A percentile compares a stretch with the other conserved stretches of the same genome.
Evolutionary conservation across 768 basidiomycete species (phyloP).

Genomic region (Gautieria morchelliformis): DNA sequence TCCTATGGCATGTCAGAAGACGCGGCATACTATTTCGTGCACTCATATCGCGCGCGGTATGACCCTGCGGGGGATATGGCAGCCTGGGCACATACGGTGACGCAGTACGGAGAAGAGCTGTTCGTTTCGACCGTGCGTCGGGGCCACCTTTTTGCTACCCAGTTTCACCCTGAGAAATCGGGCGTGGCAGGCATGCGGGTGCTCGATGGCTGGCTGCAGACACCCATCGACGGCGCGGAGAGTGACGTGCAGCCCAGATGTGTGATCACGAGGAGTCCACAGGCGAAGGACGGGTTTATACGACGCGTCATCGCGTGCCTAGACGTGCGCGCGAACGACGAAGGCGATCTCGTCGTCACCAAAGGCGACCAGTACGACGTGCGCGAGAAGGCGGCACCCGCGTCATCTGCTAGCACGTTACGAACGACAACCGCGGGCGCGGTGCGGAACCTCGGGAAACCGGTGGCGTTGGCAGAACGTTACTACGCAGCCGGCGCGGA

Average conservation of each 20-base stretch:
- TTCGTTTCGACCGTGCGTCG: constrained; percentile 81
- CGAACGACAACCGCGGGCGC: constrained; percentile 49
- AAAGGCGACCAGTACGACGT: constrained; percentile 99
- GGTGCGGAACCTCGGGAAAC: constrained; percentile 96
- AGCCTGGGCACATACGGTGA: constrained; percentile 75
- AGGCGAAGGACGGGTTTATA: constrained; percentile 55
- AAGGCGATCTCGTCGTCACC: constrained; percentile 95
- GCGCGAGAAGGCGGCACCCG: constrained; percentile 56
- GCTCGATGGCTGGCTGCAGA: constrained; percentile 66
- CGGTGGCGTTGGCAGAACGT: constrained; percentile 77
- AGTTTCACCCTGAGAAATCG: constrained; percentile 98
- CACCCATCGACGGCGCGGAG: not conserved
- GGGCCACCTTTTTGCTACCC: constrained; percentile 82
- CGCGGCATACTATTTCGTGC: constrained; percentile 89
- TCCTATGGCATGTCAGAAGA: constrained; percentile 15
- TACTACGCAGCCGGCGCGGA: constrained; percentile 90
- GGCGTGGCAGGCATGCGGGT: constrained; percentile 78
- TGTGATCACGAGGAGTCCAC: not conserved
- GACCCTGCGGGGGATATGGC: constrained; percentile 43
- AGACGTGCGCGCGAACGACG: constrained; percentile 94
- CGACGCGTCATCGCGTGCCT: constrained; percentile 95
- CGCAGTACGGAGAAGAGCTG: constrained; percentile 89
- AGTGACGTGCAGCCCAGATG: not conserved
- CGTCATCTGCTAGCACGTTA: constrained; percentile 13
- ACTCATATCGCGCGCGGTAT: constrained; percentile 85